A percentile compares a stretch with the other conserved stretches of the same genome.
phyloP scores from a whole-genome alignment of 768 basidiomycete species.

The Mycena floridula region DNA sequence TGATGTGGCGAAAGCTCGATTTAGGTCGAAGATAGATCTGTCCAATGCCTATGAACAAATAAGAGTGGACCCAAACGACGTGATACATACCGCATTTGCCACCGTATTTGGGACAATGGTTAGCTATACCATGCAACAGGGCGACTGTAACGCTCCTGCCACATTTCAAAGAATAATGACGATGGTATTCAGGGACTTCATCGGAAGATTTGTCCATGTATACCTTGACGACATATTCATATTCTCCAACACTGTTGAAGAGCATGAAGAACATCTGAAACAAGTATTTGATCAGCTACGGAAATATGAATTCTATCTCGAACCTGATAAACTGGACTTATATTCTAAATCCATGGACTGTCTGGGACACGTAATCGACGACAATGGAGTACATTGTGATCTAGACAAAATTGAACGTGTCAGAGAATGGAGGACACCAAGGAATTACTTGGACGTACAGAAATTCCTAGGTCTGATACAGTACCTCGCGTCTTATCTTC shows the following conservation, averaged over 20 bases:
- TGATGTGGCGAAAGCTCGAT: too few species aligned
- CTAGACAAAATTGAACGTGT: too few species aligned
- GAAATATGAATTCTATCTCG: slow-evolving; percentile 17
- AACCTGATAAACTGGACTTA: too few species aligned
- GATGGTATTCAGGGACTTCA: too few species aligned
- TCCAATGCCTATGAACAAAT: slow-evolving; percentile 21
- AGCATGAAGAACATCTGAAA: slow-evolving; percentile 20
- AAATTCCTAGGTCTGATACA: too few species aligned
- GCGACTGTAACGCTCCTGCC: too few species aligned
- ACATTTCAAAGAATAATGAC: slow-evolving; percentile 27
- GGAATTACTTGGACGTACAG: slow-evolving; percentile 6
- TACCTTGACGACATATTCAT: slow-evolving; percentile 30
- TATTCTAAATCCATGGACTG: slow-evolving; percentile 17
- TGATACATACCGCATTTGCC: slow-evolving; percentile 16
- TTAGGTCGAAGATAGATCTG: too few species aligned
- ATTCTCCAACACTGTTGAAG: slow-evolving; percentile 21
- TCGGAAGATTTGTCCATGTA: slow-evolving; percentile 23
- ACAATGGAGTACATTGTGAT: slow-evolving; percentile 22
- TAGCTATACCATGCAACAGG: slow-evolving; percentile 17
- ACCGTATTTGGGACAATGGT: too few species aligned
- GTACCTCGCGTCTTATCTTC: too few species aligned
- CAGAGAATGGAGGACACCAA: slow-evolving; percentile 2
- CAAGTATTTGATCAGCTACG: slow-evolving; percentile 17
- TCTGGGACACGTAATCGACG: slow-evolving; percentile 25
- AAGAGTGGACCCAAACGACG: too few species aligned